A percentile compares a stretch with the other conserved stretches of the same genome.
Conservation (phyloP, 2,329 filamentous ascomycete genomes). For the Stagonosporopsis tanaceti region DNA sequence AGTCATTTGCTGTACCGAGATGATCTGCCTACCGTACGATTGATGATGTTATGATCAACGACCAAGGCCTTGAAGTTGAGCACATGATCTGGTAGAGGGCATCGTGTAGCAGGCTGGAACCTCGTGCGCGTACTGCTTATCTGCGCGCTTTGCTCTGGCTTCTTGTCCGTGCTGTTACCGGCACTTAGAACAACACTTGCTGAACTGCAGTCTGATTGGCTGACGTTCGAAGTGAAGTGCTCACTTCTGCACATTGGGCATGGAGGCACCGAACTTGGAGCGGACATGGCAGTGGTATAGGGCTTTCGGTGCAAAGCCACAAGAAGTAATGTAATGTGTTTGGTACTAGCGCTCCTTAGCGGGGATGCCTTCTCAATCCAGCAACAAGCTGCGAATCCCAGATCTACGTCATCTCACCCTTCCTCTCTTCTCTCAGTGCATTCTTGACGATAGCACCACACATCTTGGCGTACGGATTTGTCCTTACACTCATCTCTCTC, state of each 20-base stretch:
- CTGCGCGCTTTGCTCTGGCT: neutral
- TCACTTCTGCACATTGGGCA: neutral
- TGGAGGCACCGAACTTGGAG: neutral
- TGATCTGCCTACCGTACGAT: neutral
- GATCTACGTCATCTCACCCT: conserved; percentile 11
- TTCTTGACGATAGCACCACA: conserved; percentile 69
- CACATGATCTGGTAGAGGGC: neutral
- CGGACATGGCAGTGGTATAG: neutral
- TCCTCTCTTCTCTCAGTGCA: conserved; percentile 63
- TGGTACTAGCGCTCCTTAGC: neutral
- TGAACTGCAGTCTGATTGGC: neutral
- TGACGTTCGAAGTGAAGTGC: neutral
- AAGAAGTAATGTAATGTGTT: neutral
- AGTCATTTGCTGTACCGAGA: neutral
- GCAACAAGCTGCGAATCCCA: neutral
- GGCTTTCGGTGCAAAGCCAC: neutral
- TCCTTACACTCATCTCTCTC: conserved; percentile 65
- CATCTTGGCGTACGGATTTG: conserved; percentile 70
- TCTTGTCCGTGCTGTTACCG: neutral
- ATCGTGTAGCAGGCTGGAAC: neutral
- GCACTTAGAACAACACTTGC: neutral
- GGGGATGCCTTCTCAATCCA: neutral
- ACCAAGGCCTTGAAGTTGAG: neutral
- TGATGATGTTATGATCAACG: neutral
- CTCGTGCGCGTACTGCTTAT: neutral